Base-by-base conservation (phyloP, 805 yeast genomes). In the Barnettozyma sp. region DNA sequence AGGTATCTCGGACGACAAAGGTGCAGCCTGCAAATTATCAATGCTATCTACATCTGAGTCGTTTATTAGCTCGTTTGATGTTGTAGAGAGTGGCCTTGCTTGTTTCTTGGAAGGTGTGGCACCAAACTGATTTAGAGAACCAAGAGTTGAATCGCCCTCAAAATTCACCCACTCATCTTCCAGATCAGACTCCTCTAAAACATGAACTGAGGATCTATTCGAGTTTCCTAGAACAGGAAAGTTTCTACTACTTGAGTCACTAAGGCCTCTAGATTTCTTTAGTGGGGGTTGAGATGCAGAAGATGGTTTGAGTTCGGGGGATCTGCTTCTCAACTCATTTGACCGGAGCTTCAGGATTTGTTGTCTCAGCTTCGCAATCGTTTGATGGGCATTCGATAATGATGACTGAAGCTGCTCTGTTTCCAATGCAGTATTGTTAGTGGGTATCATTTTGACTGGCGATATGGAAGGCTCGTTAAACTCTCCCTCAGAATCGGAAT, bases 341-440 rank as follows among this genome's bases (percentile, higher is more conserved):
- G 50, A 46, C 27, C 57, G 54, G 4, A 55, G 28, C 33, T 50
- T 50, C 16, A 43, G 28, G 16, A 55, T 49, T 38, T 54, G 55
- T 7, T 49, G 60, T 52, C 82, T 70, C 42, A 82, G 63, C 46
- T 70, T 77, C n/a, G 74, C 59, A 32, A 82, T 76, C 3, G 76
- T 70, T 41, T 69, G 66, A 47, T 78, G 74, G 5, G 88, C 81
- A 56, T 71, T 83, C 13, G 67, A 65, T 45, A 84, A 64, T 17
- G 82, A 78, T 0, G 81, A 69, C 43, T 70, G 67, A 44, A 82
- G 58, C 1, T 87, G 78, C 49, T 83, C 88, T 3, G 72, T 60
- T 49, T 82, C 85, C 28, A 82, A 58, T 10, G 63, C 69, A 2
- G 66, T 56, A 39, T 69, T 65, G 21, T 62, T 60, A 1, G 65